Evolutionary conservation across 2,329 filamentous ascomycete genomes (phyloP), one percentile per base, ranked within the genome.

Genomic region (Xylaria sp.): DNA sequence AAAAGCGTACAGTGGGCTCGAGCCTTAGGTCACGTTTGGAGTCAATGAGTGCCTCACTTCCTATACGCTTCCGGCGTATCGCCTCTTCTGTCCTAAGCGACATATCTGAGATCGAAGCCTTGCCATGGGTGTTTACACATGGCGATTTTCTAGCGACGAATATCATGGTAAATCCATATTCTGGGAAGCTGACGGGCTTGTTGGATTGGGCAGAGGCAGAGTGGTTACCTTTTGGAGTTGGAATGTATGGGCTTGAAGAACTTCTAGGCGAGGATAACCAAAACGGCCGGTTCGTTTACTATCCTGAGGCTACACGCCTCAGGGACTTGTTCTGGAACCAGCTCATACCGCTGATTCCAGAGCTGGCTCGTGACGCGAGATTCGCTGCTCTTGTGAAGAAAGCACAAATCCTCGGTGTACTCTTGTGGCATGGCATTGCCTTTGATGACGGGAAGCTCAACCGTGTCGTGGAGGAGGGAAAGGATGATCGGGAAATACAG

Each of bases 131-230:
- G 3, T 76, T 91, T 12, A 90, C 84, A 6, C 89, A 91, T 63
- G 89, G 89, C 0, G 89, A 91, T 73, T 78, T 91, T 5, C 79
- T 89, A 0, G 81, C 87, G 0, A 82, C 82, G 1, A 91, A 91
- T 68, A 83, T 91, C 52, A 82, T 90, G 74, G 81, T 89, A 0
- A 79, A 84, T 62, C 73, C 79, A 0, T 65, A 77, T 1, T 82
- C 81, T 0, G 86, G 85, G 63, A 64, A 73, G 2, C 74, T 91
- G 8, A 81, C 75, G 0, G 90, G 89, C 1, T 67, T 91, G 0
- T 81, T 91, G 0, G 90, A 91, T 74, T 91, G 89, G 89, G 87
- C 87, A 0, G 89, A 91, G 74, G 88, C 85, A 0, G 89, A 91
- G 74, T 84, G 81, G 68, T 76, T 90, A 9, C 89, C 89, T 0